Percentiles rank a stretch among this genome's conserved stretches.
Conservation (phyloP, 2,329 filamentous ascomycete species). For the Plectosphaerella plurivora region DNA sequence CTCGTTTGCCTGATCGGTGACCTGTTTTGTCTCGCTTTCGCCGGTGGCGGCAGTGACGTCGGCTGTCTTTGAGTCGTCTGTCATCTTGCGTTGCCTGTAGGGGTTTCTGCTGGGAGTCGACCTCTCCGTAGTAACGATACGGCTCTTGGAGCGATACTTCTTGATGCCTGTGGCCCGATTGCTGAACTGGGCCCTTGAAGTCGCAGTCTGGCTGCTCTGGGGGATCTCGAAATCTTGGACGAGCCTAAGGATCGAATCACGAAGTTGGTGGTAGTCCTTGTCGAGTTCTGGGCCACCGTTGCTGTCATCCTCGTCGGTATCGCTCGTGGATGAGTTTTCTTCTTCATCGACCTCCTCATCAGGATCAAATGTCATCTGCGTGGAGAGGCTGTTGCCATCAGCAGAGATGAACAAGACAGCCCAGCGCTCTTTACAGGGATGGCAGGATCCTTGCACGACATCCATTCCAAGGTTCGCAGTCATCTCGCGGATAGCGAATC, state of each 20-base stretch:
- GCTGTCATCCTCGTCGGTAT: slow-evolving; percentile 59
- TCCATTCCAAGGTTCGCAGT: slow-evolving; percentile 60
- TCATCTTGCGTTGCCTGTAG: slow-evolving; percentile 24
- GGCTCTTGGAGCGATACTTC: slow-evolving; percentile 57
- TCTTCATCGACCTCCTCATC: slow-evolving; percentile 63
- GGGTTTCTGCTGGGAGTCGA: slow-evolving; percentile 55
- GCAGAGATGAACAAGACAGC: slow-evolving; percentile 73
- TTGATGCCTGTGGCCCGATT: slow-evolving; percentile 62
- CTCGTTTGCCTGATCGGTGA: slow-evolving; percentile 12
- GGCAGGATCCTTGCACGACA: slow-evolving; percentile 61
- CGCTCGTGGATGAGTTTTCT: slow-evolving; percentile 54
- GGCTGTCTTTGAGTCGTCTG: neutral
- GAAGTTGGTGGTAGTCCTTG: slow-evolving; percentile 75
- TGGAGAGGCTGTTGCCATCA: slow-evolving; percentile 65
- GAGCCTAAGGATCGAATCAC: slow-evolving; percentile 74
- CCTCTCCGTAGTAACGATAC: slow-evolving; percentile 45
- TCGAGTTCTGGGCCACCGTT: slow-evolving; percentile 60
- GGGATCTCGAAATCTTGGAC: slow-evolving; percentile 81
- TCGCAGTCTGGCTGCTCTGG: slow-evolving; percentile 57
- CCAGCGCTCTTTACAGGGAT: slow-evolving; percentile 82
- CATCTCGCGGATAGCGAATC: slow-evolving; percentile 68
- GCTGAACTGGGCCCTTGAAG: slow-evolving; percentile 60
- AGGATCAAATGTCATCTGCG: slow-evolving; percentile 68
- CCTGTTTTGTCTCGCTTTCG: slow-evolving; percentile 17
- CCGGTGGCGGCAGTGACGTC: slow-evolving; percentile 9